Conservation (phyloP, 2,329 filamentous ascomycete species). For the Mycosphaerella sp. region DNA sequence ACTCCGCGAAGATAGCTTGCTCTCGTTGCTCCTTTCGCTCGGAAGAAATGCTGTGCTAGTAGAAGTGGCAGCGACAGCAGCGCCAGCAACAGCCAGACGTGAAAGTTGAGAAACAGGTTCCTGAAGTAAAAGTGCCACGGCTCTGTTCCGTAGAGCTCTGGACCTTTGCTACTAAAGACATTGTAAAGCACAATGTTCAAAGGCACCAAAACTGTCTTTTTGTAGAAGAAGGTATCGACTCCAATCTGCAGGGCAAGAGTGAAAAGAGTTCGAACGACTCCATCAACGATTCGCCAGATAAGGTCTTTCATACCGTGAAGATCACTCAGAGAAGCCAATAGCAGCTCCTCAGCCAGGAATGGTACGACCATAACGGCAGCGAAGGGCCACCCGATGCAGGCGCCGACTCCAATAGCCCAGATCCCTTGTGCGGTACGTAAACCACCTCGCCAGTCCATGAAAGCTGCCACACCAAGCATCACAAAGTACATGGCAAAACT, state of each 20-base stretch:
- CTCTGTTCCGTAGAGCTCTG: slow-evolving; percentile 90
- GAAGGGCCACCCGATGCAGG: slow-evolving; percentile 91
- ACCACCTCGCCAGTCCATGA: slow-evolving; percentile 82
- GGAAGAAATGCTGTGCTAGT: slow-evolving; percentile 62
- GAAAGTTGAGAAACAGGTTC: slow-evolving; percentile 90
- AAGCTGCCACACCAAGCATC: slow-evolving; percentile 78
- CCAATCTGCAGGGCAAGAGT: slow-evolving; percentile 64
- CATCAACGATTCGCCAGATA: slow-evolving; percentile 59
- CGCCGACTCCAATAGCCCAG: slow-evolving; percentile 82
- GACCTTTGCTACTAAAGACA: slow-evolving; percentile 73
- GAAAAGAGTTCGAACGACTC: slow-evolving; percentile 58
- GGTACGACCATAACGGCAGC: slow-evolving; percentile 74
- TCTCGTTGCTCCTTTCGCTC: slow-evolving; percentile 56
- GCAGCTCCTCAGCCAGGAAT: slow-evolving; percentile 70
- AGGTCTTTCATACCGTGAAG: slow-evolving; percentile 45
- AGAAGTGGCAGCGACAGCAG: slow-evolving; percentile 69
- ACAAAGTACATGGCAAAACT: slow-evolving; percentile 95
- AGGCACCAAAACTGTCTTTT: slow-evolving; percentile 67
- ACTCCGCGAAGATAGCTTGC: slow-evolving; percentile 68
- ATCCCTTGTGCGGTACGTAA: slow-evolving; percentile 77
- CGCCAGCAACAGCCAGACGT: slow-evolving; percentile 83
- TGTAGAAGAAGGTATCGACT: slow-evolving; percentile 85
- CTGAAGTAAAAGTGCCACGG: slow-evolving; percentile 95
- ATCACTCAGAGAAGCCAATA: slow-evolving; percentile 46
- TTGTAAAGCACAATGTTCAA: slow-evolving; percentile 97